These are phyloP conservation scores for Mycosarcoma mackinlayi DNA, from an alignment of 1,284 basidiomycete genomes.

Conservation along the genomic window DNA sequence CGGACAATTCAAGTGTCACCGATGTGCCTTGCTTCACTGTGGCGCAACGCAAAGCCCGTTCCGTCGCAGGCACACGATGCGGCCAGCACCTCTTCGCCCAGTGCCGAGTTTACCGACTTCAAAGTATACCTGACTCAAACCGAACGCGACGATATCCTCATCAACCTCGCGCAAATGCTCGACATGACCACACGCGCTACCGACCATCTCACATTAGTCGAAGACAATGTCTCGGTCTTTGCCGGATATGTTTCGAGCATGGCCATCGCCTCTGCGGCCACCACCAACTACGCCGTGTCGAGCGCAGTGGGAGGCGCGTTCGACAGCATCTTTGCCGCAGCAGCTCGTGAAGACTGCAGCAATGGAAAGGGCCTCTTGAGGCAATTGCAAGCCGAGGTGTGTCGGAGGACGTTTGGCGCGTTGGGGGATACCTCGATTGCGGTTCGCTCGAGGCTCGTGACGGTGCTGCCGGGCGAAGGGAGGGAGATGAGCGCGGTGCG, in stretches of 20 bases:
- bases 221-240: slow-evolving; percentile 10
- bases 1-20: slow-evolving; percentile 16
- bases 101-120: slow-evolving; percentile 10
- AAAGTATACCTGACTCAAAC: slow-evolving; percentile 27
- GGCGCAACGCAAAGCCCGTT: background rate
- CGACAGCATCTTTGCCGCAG: slow-evolving; percentile 13
- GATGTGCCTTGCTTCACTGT: slow-evolving; percentile 14
- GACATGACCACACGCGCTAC: slow-evolving; percentile 2
- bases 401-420: slow-evolving; percentile 13
- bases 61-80: slow-evolving; percentile 1
- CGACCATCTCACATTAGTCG: background rate
- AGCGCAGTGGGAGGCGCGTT: background rate
- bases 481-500: slow-evolving; percentile 7
- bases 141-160: slow-evolving; percentile 30
- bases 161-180: slow-evolving; percentile 21
- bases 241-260: slow-evolving; percentile 28
- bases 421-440: slow-evolving; percentile 9
- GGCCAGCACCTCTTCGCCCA: slow-evolving; percentile 7
- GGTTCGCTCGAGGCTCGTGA: slow-evolving; percentile 21
- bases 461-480: slow-evolving; percentile 13
- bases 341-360: background rate
- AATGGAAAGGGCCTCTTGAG: background rate
- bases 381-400: slow-evolving; percentile 19
- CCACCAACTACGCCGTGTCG: slow-evolving; percentile 15
- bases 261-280: slow-evolving; percentile 25